Evolutionary conservation across 2,329 filamentous ascomycete genomes (phyloP).

Genomic region (Alternaria infectoria): DNA sequence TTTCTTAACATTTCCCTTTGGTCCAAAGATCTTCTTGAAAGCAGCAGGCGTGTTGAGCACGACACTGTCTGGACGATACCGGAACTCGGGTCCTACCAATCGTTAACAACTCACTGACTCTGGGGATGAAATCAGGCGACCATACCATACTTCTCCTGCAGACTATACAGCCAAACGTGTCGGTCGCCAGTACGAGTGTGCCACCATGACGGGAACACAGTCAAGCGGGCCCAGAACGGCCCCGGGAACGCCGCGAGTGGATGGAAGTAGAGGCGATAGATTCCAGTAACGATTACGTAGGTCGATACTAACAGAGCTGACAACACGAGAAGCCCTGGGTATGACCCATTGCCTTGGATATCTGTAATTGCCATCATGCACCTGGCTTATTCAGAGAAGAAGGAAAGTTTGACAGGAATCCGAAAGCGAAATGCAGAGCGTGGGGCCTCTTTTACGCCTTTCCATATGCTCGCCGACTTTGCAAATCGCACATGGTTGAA

Average conservation of each 20-base stretch:
- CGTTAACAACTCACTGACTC: not conserved
- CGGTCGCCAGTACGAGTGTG: constrained; percentile 74
- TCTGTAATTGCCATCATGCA: constrained; percentile 7
- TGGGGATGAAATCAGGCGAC: not conserved
- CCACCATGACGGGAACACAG: constrained; percentile 52
- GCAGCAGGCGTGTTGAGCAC: constrained; percentile 71
- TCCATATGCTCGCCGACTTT: constrained; percentile 3
- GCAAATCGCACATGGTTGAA: not conserved
- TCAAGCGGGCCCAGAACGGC: constrained; percentile 32
- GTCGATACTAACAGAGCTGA: constrained; percentile 4
- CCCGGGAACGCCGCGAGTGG: constrained; percentile 31
- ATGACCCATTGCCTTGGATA: not conserved
- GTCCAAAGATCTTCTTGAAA: constrained; percentile 53
- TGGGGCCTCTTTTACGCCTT: constrained; percentile 8
- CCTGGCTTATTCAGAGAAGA: constrained; percentile 1
- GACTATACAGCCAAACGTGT: constrained; percentile 72
- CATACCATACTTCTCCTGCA: constrained; percentile 72
- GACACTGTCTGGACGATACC: constrained; percentile 75
- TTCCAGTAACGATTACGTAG: constrained; percentile 16
- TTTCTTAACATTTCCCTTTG: constrained; percentile 54
- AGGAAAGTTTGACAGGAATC: not conserved
- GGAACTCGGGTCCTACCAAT: constrained; percentile 50
- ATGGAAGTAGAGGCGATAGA: constrained; percentile 29
- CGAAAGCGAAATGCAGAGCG: constrained; percentile 1
- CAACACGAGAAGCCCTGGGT: constrained; percentile 7